Evolutionary conservation across 768 basidiomycete species (phyloP).

Genomic region (Auriscalpium microsporum): DNA sequence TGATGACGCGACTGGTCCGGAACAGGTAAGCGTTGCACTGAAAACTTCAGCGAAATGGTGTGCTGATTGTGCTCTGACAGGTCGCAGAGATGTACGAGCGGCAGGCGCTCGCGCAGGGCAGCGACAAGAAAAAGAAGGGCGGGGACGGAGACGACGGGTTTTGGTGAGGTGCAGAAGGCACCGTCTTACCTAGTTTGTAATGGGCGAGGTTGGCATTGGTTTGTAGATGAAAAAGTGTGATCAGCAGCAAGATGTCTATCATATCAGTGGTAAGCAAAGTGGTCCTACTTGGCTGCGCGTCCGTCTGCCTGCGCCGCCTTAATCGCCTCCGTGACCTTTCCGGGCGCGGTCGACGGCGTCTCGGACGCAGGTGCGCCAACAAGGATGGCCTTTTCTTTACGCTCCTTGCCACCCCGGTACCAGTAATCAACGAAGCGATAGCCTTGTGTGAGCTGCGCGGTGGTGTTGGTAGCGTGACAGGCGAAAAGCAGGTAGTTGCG

Average conservation of each 20-base stretch:
- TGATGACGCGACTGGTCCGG: constrained; percentile 88
- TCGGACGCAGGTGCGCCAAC: not conserved
- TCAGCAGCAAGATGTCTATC: too few species aligned
- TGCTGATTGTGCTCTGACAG: constrained; percentile 29
- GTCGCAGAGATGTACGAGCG: constrained; percentile 92
- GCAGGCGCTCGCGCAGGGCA: constrained; percentile 75
- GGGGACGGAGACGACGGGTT: constrained; percentile 68
- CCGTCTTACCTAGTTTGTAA: not conserved
- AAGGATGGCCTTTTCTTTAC: constrained; percentile 28
- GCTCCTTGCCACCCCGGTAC: constrained; percentile 82
- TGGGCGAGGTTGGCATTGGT: not conserved
- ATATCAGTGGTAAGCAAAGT: not conserved
- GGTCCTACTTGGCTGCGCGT: constrained; percentile 4
- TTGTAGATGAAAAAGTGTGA: not conserved
- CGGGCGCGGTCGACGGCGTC: constrained; percentile 19
- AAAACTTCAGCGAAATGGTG: constrained; percentile 2
- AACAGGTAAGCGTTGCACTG: constrained; percentile 53
- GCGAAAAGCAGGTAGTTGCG: constrained; percentile 94
- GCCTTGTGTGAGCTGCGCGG: constrained; percentile 80
- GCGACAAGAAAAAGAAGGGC: constrained; percentile 55
- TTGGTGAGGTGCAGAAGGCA: constrained; percentile 38
- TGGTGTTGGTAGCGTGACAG: constrained; percentile 86
- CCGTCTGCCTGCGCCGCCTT: constrained; percentile 27
- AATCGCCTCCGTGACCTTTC: constrained; percentile 43
- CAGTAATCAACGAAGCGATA: constrained; percentile 85